Evolutionary conservation across 73 alveolate genomes (phyloP), one percentile per base, ranked within the genome.

Genomic region (Paramecium caudatum): DNA sequence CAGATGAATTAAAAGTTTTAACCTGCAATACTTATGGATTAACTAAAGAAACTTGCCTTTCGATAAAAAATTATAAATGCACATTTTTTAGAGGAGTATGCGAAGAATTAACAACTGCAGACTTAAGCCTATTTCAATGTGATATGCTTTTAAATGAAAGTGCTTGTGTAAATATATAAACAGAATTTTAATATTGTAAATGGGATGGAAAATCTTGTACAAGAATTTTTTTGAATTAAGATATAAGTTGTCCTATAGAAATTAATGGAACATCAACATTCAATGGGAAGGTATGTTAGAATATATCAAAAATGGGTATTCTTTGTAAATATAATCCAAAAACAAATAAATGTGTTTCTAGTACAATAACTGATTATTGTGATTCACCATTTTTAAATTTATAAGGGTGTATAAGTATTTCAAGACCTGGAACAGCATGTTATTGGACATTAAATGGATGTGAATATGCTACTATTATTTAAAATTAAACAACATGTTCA

Each of bases 401-500:
- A 32, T 13, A 33, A 32, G 83, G 83, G 3, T 65, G 83, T 36
- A 32, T 32, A 7, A 33, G 37, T 36, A 65, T 65, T 65, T 10
- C 50, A 3, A 65, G 9, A 12, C 33, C 33, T 10, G 32, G 34
- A 13, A 8, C 19, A 3, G 12, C 50, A 2, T 65, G 83, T 65
- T n/a, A 65, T 13, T 65, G 83, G 83, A 33, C 83, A 10, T 4
- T 32, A n/a, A 49, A 32, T 65, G 47, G 49, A n/a, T 65, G 83
- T 65, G 16, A 10, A 3, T 7, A 10, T 33, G n/a, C 34, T 0
- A 65, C 27, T 3, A 65, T 65, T 13, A 30, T 32, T 3, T 5
- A n/a, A 1, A 33, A 33, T 32, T 13, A 65, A 32, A 65, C 55
- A 13, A 0, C 10, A 65, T 65, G 83, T 65, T 23, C 32, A 30